Evolutionary conservation across 225 moss, liverwort and hornwort genomes (phyloP), one percentile per base, ranked within the genome.

Genomic region (Lunularia cruciata): DNA sequence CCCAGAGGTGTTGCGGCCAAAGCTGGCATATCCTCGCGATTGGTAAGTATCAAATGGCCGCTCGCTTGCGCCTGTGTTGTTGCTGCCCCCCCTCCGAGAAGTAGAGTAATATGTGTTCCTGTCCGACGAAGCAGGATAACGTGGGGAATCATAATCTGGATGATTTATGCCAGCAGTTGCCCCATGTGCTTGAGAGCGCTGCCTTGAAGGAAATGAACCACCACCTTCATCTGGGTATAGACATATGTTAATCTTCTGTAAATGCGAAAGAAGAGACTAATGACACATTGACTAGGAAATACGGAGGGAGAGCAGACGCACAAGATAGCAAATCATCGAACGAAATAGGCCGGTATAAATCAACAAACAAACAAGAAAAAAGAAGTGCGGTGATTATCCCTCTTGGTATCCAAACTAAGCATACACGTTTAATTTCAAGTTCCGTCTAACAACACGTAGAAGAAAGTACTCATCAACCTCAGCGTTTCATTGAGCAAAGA

Each of bases 131-230:
- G 89, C 74, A 68, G 82, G 72, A 62, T 93, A 90, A 39, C 96
- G 96, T 33, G 90, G 89, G 55, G 93, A 73, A 65, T 98, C 96
- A 58, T 89, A 91, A 43, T 93, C 93, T 65, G 77, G 87, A 77
- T 92, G 84, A 82, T 80, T 89, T 66, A 79, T 80, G 58, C 85
- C 92, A 33, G 85, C 83, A 52, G 86, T 60, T 43, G 85, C 65
- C 68, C 84, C 85, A 69, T 86, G 90, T 65, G 85, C 75, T 68
- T 85, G 87, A 63, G 82, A 77, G 31, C 96, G 89, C 65, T 85
- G 90, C 73, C 96, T 82, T 47, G 86, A 65, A 60, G 87, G 73
- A 58, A 93, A 98, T 55, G 79, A 79, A 64, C 78, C 78, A 67
- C 79, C 84, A 57, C 86, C 77, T 70, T 98, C 96, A 84, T 98